These are phyloP conservation scores for Acarospora socialis DNA, from an alignment of 2,329 filamentous ascomycete genomes.

Conservation along the genomic window DNA sequence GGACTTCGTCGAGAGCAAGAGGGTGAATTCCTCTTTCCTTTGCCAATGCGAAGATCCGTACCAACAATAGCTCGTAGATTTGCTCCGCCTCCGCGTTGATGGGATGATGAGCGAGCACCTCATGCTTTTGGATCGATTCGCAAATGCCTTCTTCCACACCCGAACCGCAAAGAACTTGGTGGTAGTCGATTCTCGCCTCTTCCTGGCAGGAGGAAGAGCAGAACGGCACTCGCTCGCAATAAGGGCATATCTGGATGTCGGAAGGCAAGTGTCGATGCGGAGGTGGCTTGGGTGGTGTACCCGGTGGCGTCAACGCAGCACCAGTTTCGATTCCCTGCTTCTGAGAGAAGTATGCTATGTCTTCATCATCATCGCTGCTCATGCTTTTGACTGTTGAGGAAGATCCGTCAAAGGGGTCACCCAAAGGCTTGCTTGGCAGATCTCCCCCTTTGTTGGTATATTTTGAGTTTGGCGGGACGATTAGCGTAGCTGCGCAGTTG, in stretches of 20 bases:
- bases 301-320: background rate
- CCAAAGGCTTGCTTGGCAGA: background rate
- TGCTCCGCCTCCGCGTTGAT: slow-evolving; percentile 4
- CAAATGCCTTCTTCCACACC: too few relatives aligned
- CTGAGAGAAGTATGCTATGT: background rate
- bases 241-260: slow-evolving; percentile 1
- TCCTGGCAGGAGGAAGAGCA: too few relatives aligned
- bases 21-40: background rate
- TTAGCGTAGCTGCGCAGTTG: background rate
- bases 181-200: too few relatives aligned
- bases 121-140: too few relatives aligned
- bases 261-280: background rate
- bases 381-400: background rate
- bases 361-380: background rate
- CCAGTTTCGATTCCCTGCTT: background rate
- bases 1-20: slow-evolving; percentile 1
- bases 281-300: background rate
- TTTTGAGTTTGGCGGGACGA: too few relatives aligned
- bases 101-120: too few relatives aligned
- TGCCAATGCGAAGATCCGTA: slow-evolving; percentile 2
- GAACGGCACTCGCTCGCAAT: too few relatives aligned
- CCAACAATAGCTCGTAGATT: slow-evolving; percentile 4
- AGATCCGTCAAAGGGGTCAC: background rate
- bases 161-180: too few relatives aligned
- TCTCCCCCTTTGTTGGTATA: background rate